Conservation (phyloP, 495 filamentous ascomycete species). For the Penicillium lagena region DNA sequence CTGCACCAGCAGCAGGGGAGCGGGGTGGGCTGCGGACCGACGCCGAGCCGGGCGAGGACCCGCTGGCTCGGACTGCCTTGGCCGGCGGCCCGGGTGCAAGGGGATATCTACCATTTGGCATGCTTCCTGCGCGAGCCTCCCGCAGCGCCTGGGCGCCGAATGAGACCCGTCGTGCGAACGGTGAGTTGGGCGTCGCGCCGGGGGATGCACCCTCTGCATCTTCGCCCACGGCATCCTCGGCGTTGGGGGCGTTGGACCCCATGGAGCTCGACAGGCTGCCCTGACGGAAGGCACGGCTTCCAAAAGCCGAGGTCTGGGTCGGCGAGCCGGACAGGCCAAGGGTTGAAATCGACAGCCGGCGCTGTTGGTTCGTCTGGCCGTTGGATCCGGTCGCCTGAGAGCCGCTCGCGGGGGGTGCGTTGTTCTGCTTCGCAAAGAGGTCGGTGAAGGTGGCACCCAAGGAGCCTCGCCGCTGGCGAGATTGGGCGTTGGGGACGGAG, state of each 20-base stretch:
- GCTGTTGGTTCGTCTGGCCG: constrained; percentile 62
- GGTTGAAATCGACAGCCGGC: constrained; percentile 83
- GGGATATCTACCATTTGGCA: constrained; percentile 40
- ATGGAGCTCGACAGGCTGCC: constrained; percentile 68
- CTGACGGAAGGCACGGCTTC: constrained; percentile 46
- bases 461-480: constrained; percentile 41
- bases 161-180: constrained; percentile 81
- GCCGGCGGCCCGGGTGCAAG: constrained; percentile 13
- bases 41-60: constrained; percentile 16
- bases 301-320: constrained; percentile 50
- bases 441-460: constrained; percentile 41
- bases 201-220: constrained; percentile 56
- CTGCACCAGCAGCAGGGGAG: constrained; percentile 27
- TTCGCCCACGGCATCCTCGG: constrained; percentile 82
- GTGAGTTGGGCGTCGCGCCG: constrained; percentile 53
- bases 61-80: constrained; percentile 13
- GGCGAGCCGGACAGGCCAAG: constrained; percentile 80
- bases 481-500: constrained; percentile 31
- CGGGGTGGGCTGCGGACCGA: constrained; percentile 10
- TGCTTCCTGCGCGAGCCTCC: constrained; percentile 51
- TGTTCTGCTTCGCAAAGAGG: constrained; percentile 33
- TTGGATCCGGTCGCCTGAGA: constrained; percentile 36
- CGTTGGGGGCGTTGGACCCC: constrained; percentile 64
- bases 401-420: constrained; percentile 3
- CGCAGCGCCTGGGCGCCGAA: constrained; percentile 84